Evolutionary conservation across 495 filamentous ascomycete species (phyloP).

Genomic region (Xylaria telfairii): DNA sequence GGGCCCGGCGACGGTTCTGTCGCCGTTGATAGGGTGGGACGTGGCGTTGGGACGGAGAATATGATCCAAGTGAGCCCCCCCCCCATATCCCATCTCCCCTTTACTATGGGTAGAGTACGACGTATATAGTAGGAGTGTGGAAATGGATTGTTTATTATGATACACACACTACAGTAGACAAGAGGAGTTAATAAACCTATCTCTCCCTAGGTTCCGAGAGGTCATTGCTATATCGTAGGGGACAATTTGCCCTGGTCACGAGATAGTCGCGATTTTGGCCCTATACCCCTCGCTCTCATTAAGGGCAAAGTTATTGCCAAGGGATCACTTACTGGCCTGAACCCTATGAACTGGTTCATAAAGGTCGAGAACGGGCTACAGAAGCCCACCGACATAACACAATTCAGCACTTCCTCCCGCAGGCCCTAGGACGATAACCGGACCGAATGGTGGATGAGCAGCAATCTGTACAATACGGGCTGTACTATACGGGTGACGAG

Average conservation of each 20-base stretch:
- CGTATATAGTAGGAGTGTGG: neutral
- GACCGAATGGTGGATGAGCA: neutral
- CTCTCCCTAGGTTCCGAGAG: slow-evolving; percentile 72
- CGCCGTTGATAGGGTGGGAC: slow-evolving; percentile 11
- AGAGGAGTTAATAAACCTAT: neutral
- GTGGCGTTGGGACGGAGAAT: slow-evolving; percentile 39
- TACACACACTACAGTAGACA: neutral
- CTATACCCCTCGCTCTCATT: slow-evolving; percentile 82
- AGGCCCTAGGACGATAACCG: neutral
- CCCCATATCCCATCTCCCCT: neutral
- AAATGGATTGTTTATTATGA: neutral
- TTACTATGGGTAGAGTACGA: neutral
- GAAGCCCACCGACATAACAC: slow-evolving; percentile 11
- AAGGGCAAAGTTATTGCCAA: slow-evolving; percentile 83
- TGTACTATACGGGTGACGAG: slow-evolving; percentile 1
- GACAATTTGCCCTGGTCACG: slow-evolving; percentile 84
- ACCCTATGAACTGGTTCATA: slow-evolving; percentile 59
- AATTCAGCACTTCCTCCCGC: neutral
- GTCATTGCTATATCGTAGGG: slow-evolving; percentile 87
- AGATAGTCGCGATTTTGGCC: slow-evolving; percentile 86
- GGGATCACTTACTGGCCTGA: slow-evolving; percentile 51
- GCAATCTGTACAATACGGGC: slow-evolving; percentile 13
- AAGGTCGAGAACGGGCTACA: slow-evolving; percentile 43
- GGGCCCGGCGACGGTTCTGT: neutral
- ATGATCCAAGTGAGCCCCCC: slow-evolving; percentile 76